Conservation (phyloP, 2,329 filamentous ascomycete species). For the Xylaria sp. region DNA sequence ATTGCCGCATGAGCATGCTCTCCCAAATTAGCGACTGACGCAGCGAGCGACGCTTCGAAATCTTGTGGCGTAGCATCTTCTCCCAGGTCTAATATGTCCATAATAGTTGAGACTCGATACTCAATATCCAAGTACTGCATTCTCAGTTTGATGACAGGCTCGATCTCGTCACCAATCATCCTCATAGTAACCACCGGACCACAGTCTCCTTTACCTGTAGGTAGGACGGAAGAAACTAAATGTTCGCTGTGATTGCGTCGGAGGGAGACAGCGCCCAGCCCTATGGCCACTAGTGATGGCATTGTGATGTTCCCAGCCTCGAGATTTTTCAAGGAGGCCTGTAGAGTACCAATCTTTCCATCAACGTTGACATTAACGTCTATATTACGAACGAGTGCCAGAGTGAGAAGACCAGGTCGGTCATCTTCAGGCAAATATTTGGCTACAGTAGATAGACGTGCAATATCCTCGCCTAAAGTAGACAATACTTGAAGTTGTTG, state of each 20-base stretch:
- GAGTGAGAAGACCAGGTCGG: constrained; percentile 83
- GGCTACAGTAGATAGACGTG: constrained; percentile 84
- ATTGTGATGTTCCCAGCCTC: constrained; percentile 85
- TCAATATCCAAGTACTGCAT: constrained; percentile 86
- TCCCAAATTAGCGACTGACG: constrained; percentile 81
- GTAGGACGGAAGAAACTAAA: constrained; percentile 68
- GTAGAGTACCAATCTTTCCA: constrained; percentile 72
- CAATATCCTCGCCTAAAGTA: constrained; percentile 79
- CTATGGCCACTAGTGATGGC: constrained; percentile 83
- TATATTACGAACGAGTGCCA: constrained; percentile 73
- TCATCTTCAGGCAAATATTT: constrained; percentile 98
- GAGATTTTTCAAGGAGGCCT: constrained; percentile 67
- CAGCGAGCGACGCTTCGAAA: constrained; percentile 77
- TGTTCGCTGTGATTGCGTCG: constrained; percentile 75
- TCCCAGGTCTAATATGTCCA: constrained; percentile 78
- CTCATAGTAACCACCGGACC: constrained; percentile 80
- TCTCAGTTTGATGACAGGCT: constrained; percentile 89
- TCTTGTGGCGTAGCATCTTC: constrained; percentile 76
- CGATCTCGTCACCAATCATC: constrained; percentile 93
- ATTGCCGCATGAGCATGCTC: constrained; percentile 68
- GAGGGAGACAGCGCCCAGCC: constrained; percentile 71
- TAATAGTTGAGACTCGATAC: constrained; percentile 84
- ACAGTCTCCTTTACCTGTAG: constrained; percentile 44
- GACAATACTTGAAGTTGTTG: constrained; percentile 74
- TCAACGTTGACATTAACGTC: constrained; percentile 72